phyloP scores from a whole-genome alignment of 2,329 filamentous ascomycete genomes.

The Hymenoscyphus scutula region DNA sequence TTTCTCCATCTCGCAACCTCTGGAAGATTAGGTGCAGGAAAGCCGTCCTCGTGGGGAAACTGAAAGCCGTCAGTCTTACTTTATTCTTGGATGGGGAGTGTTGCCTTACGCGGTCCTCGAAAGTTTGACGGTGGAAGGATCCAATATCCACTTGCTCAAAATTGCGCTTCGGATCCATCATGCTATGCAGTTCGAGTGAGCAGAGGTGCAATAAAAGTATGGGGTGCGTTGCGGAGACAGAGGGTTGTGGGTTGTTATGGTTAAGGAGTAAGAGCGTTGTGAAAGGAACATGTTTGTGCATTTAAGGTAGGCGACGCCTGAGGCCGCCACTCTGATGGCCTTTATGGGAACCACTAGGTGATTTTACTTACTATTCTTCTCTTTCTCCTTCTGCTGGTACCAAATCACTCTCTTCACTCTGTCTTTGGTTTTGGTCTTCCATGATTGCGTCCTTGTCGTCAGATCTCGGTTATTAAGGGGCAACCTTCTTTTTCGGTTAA shows the following conservation, averaged over 20 bases:
- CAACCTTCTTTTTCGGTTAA: neutral
- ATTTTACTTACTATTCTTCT: neutral
- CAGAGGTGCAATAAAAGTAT: neutral
- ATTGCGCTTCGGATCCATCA: neutral
- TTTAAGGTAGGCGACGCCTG: neutral
- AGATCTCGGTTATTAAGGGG: neutral
- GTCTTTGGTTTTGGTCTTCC: neutral
- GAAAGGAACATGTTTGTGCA: neutral
- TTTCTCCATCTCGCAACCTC: conserved; percentile 41
- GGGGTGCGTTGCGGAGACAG: neutral
- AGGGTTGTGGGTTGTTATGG: neutral
- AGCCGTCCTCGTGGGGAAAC: conserved; percentile 3
- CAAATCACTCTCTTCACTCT: neutral
- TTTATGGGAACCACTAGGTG: neutral
- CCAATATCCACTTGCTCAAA: conserved; percentile 20
- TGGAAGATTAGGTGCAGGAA: conserved; percentile 3
- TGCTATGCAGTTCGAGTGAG: neutral
- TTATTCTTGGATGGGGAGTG: neutral
- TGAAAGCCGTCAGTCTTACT: neutral
- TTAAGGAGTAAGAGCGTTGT: neutral
- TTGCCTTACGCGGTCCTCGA: conserved; percentile 14
- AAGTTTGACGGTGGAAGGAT: conserved; percentile 18
- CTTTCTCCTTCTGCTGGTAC: neutral
- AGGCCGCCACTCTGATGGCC: neutral
- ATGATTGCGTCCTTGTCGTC: neutral